These are phyloP conservation scores for Capsicum baccatum DNA, from an alignment of 257 asterid genomes.

Conservation along the genomic window DNA sequence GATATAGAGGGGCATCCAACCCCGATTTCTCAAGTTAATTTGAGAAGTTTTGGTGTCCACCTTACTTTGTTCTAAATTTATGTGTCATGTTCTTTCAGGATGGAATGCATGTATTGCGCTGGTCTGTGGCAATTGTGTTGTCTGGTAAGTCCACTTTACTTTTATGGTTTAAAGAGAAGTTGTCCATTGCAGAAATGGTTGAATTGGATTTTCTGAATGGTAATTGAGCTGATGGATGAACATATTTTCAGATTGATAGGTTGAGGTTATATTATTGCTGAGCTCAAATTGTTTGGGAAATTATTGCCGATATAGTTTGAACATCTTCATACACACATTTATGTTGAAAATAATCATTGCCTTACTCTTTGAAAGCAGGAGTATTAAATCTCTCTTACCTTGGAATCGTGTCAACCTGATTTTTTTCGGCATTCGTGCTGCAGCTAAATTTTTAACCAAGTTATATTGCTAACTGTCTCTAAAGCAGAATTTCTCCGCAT, in stretches of 20 bases:
- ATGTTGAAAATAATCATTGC: neutral
- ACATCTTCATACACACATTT: neutral
- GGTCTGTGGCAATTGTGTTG: slow-evolving; percentile 95
- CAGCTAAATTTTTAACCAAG: slow-evolving; percentile 1
- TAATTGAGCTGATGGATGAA: neutral
- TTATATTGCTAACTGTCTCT: slow-evolving; percentile 11
- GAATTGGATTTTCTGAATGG: neutral
- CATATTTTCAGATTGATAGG: neutral
- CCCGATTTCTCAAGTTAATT: neutral
- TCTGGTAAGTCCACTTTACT: slow-evolving; percentile 67
- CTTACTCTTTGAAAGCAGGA: neutral
- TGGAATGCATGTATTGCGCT: slow-evolving; percentile 99
- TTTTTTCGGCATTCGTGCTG: neutral
- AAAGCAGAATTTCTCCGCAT: neutral
- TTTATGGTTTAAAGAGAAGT: neutral
- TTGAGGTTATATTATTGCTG: neutral
- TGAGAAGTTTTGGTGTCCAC: neutral
- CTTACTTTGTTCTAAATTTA: slow-evolving; percentile 32
- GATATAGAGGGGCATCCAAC: neutral
- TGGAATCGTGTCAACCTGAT: neutral
- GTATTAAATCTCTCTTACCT: slow-evolving; percentile 7
- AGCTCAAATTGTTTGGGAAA: neutral
- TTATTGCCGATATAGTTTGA: slow-evolving; percentile 4
- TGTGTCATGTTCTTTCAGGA: slow-evolving; percentile 51
- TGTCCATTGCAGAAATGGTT: neutral